Percentiles rank a stretch among this genome's conserved stretches.
Conservation (phyloP, 192 early-diverging fungal genomes). For the Podila verticillata region DNA sequence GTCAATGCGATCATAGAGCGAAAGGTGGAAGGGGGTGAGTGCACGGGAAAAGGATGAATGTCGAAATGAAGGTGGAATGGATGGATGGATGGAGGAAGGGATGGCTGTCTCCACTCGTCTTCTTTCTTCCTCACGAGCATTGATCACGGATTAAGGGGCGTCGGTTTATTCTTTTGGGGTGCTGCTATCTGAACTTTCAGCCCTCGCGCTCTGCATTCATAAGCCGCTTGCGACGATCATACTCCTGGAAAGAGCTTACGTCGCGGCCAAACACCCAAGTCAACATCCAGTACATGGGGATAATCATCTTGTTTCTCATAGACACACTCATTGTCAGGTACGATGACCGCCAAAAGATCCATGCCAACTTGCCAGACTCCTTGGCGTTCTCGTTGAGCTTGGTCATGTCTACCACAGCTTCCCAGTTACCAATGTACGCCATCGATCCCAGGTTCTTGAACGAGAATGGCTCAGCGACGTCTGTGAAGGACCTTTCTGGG, state of each 20-base stretch:
- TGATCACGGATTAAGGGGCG: no score
- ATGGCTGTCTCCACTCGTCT: no score
- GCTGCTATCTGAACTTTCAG: background rate
- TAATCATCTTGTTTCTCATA: slow-evolving; percentile 76
- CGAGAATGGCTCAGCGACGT: slow-evolving; percentile 56
- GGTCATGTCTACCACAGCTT: slow-evolving; percentile 69
- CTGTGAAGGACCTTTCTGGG: slow-evolving; percentile 32
- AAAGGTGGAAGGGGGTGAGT: no score
- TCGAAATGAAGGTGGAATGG: no score
- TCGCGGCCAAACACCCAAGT: slow-evolving; percentile 60
- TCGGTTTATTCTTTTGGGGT: no score
- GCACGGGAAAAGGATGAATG: no score
- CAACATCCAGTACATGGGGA: slow-evolving; percentile 75
- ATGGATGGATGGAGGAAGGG: no score
- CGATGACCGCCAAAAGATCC: slow-evolving; percentile 78
- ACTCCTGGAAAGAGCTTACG: slow-evolving; percentile 48
- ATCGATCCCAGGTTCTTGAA: slow-evolving; percentile 72
- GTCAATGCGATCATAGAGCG: no score
- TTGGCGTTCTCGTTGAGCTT: slow-evolving; percentile 58
- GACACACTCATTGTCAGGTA: slow-evolving; percentile 77
- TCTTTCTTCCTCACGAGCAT: no score
- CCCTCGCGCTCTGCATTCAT: slow-evolving; percentile 31
- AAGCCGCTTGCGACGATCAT: slow-evolving; percentile 33
- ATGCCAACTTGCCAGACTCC: slow-evolving; percentile 60
- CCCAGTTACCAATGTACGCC: slow-evolving; percentile 74